Percentiles rank a stretch among this genome's conserved stretches.
Evolutionary conservation across 2,329 filamentous ascomycete genomes (phyloP).

Genomic region (Verticillium alfalfae): DNA sequence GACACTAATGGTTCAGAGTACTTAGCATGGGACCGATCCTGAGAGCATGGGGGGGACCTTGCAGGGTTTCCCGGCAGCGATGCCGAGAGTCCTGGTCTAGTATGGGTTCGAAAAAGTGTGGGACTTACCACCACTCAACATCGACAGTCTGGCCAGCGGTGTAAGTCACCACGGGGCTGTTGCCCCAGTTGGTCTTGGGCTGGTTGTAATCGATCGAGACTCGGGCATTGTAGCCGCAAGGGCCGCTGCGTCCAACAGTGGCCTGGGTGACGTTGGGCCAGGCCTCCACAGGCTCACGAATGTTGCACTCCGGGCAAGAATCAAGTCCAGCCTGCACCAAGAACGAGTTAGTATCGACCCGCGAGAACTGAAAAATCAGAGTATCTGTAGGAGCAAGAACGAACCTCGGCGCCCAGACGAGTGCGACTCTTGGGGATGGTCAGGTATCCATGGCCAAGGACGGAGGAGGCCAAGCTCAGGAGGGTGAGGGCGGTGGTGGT

Average conservation of each 20-base stretch:
- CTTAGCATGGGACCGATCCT: background rate
- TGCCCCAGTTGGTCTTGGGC: conserved; percentile 37
- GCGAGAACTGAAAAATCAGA: too few relatives aligned
- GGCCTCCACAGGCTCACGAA: conserved; percentile 43
- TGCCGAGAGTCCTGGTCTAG: background rate
- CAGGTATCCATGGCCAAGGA: conserved; percentile 38
- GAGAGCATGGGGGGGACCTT: background rate
- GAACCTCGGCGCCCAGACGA: conserved; percentile 35
- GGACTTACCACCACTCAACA: conserved; percentile 41
- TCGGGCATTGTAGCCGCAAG: conserved; percentile 49
- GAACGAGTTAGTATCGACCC: conserved; percentile 2
- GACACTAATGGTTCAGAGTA: conserved; percentile 17
- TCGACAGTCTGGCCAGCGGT: conserved; percentile 37
- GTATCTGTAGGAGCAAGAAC: background rate
- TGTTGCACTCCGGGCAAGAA: conserved; percentile 48
- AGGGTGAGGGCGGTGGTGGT: conserved; percentile 4
- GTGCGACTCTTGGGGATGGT: conserved; percentile 36
- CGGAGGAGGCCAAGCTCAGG: conserved; percentile 9
- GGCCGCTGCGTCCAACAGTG: conserved; percentile 39
- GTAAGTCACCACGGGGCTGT: conserved; percentile 35
- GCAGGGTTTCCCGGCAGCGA: background rate
- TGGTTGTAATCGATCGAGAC: conserved; percentile 48
- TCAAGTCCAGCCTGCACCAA: conserved; percentile 34
- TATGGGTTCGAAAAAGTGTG: background rate
- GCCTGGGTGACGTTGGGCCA: conserved; percentile 43